These are phyloP conservation scores for Trichoderma polysporum DNA, from an alignment of 2,329 filamentous ascomycete genomes.

Conservation along the genomic window DNA sequence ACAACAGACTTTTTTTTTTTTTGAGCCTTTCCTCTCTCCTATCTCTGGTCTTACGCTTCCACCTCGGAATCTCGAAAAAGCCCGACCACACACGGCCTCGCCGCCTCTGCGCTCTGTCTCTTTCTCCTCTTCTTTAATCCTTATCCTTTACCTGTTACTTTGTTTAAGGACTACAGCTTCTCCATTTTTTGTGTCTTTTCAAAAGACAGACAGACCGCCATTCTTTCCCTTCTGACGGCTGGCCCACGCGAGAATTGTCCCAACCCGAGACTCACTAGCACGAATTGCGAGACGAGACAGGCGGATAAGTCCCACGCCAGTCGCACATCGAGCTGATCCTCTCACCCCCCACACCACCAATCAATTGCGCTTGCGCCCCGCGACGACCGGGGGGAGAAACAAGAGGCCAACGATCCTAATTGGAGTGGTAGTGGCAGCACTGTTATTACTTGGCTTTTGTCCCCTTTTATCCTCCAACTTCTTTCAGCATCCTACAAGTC, in stretches of 20 bases:
- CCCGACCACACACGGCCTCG: not conserved
- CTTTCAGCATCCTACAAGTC: not conserved
- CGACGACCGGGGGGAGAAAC: constrained; percentile 4
- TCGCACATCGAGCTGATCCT: constrained; percentile 3
- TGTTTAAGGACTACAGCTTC: not conserved
- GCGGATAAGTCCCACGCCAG: constrained; percentile 16
- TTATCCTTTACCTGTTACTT: not conserved
- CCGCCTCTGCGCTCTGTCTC: not conserved
- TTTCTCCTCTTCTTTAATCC: not conserved
- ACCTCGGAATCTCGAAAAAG: not conserved
- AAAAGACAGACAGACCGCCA: not conserved
- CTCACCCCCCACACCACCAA: constrained; percentile 8
- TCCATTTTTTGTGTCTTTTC: not conserved
- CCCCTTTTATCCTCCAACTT: constrained; percentile 6
- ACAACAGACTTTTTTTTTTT: not conserved
- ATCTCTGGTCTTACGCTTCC: not conserved
- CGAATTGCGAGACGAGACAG: constrained; percentile 8
- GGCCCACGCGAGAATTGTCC: not conserved
- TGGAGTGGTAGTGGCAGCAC: not conserved
- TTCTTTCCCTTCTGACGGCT: not conserved
- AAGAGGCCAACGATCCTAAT: constrained; percentile 15
- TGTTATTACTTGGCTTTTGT: not conserved
- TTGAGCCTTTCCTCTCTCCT: not conserved
- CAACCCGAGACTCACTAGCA: constrained; percentile 7
- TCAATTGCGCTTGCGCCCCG: constrained; percentile 17